Evolutionary conservation across 2,329 filamentous ascomycete genomes (phyloP), one percentile per base, ranked within the genome.

Genomic region (Penicillium expansum): DNA sequence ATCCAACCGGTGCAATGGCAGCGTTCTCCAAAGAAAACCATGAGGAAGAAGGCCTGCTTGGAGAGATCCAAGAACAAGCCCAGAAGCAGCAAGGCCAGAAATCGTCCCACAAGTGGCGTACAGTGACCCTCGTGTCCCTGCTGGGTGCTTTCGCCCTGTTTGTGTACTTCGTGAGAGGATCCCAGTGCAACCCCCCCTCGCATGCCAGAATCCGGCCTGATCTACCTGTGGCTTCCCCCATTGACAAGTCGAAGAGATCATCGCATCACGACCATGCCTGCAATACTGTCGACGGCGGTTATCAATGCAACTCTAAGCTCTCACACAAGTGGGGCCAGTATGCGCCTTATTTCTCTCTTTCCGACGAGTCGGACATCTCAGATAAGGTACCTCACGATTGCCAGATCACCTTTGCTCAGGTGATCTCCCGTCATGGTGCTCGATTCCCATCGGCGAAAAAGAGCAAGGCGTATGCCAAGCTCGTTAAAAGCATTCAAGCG

Each of bases 301-400:
- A 86, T 71, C 81, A 83, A 61, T 92, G 89, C 73, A 79, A 80
- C 47, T 74, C 82, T 4, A 71, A 82, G 32, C 81, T 87, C 43
- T 84, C 86, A 1, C 88, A 86, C 63, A 82, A 80, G 54, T 96
- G 91, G 91, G 92, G 92, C 55, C 91, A 93, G 71, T 96, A 96
- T 73, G 89, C 91, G 18, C 90, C 92, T 2, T 95, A 86, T 76
- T 96, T 90, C 74, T 82, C 87, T 1, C 87, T 92, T 0, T 60
- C 59, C 1, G 53, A 62, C 4, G 82, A 86, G 7, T 91, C 88
- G 1, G 78, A 83, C 3, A 83, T 91, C 49, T 78, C 84, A 16
- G 65, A 80, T 7, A 77, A 79, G 8, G 76, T 88, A 0, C 92
- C 91, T 0, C 63, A 77, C 0, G 80, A 79, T n/a, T 97, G 92